These are phyloP conservation scores for Physcomitrium patens DNA, from an alignment of 225 moss, liverwort and hornwort genomes.

Conservation along the genomic window DNA sequence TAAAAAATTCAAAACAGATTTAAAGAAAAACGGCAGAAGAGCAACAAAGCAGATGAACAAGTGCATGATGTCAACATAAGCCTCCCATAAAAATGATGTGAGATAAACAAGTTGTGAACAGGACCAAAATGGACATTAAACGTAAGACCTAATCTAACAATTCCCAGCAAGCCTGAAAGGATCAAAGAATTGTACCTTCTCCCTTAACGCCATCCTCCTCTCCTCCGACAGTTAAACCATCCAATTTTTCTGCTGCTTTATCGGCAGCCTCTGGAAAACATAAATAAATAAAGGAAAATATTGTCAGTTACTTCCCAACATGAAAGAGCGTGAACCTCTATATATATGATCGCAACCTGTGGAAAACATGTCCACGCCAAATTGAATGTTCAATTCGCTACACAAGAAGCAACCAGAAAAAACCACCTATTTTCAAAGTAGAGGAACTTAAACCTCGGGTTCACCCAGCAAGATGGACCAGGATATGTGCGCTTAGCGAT, in stretches of 20 bases:
- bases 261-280: constrained; percentile 77
- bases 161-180: constrained; percentile 9
- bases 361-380: neutral
- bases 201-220: constrained; percentile 60
- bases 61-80: neutral
- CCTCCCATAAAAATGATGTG: neutral
- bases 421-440: neutral
- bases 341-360: too few species aligned
- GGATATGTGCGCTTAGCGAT: neutral
- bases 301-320: neutral
- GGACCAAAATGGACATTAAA: neutral
- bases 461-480: neutral
- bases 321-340: neutral
- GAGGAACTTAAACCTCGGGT: neutral
- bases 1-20: too few species aligned
- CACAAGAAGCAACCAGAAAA: neutral
- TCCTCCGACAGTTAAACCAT: constrained; percentile 76
- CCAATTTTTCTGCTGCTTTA: constrained; percentile 82
- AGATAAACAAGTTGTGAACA: neutral
- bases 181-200: constrained; percentile 52
- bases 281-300: neutral
- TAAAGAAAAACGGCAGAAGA: neutral
- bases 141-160: constrained; percentile 11
- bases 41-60: neutral
- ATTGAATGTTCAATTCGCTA: neutral